Base-by-base conservation (phyloP, 768 basidiomycete genomes). In the Mycena rebaudengoi region DNA sequence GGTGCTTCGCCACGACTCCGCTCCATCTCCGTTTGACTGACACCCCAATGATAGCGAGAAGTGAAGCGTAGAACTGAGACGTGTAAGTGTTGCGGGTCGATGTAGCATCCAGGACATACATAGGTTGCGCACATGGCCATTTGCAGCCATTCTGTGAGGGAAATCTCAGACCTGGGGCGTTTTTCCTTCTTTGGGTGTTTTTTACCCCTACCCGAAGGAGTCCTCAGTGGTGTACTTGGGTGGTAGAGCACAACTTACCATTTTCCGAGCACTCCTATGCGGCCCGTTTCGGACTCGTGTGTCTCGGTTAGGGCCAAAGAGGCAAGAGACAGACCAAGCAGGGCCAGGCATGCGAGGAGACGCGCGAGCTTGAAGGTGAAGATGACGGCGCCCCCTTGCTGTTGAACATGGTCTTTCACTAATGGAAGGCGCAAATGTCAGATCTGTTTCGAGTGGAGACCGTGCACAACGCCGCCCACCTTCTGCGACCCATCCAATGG, bases 291-390 rank as follows among this genome's bases (percentile, higher is more conserved):
- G 25, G 44, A 35, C 41, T 67, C 67, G 33, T 53, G 45, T 25
- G 37, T 75, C 72, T 48, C 80, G 72, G 35, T 78, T 73, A 18
- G 76, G 52, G 23, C 80, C 64, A 37, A 84, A 69, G 82, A 78
- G 2, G 81, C 80, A 50, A 85, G 73, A 8, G 84, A 85, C 16
- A 90, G 70, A 5, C 75, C 82, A 23, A 90, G 75, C n/a, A 90
- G 78, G 3, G 76, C 73, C 26, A 83, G 72, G 49, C 82, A 80
- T 28, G 80, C 79, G 3, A 84, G 54, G 5, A 87, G 73, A 23
- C 88, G 79, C 2, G 77, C 66, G 30, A 86, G 52, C 64, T 83
- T 84, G 73, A 81, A 82, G 14, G 70, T 69, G 71, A 86, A 87
- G 25, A 86, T 82, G 14, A 74, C 72, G 5, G 71, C 63, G 11